phyloP scores from a whole-genome alignment of 2,329 filamentous ascomycete species.

The Cercospora nicotianae region DNA sequence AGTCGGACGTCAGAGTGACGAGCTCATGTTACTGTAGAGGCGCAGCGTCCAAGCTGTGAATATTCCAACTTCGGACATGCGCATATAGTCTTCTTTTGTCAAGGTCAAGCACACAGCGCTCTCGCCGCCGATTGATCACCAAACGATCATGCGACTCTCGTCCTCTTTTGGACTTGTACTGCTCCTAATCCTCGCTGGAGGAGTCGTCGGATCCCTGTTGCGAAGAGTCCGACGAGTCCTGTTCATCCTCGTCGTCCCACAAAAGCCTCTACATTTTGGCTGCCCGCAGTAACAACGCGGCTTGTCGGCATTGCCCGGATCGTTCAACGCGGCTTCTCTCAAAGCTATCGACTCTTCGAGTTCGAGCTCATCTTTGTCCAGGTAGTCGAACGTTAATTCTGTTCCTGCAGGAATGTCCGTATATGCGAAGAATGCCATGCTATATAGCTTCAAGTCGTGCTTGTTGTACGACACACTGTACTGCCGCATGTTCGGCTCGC shows the following conservation, averaged over 20 bases:
- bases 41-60: not conserved
- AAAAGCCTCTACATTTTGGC: slow-evolving; percentile 67
- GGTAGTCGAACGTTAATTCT: slow-evolving; percentile 78
- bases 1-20: slow-evolving; percentile 60
- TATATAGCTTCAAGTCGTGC: slow-evolving; percentile 71
- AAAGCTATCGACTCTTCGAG: slow-evolving; percentile 32
- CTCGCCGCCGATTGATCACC: no score
- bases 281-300: slow-evolving; percentile 59
- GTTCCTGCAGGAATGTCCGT: slow-evolving; percentile 63
- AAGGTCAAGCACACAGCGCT: not conserved
- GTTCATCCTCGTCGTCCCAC: slow-evolving; percentile 48
- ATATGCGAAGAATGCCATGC: slow-evolving; percentile 73
- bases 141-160: no score
- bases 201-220: no score
- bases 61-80: not conserved
- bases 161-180: no score
- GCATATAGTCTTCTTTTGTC: not conserved
- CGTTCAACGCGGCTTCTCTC: slow-evolving; percentile 46
- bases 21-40: slow-evolving; percentile 59
- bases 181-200: no score
- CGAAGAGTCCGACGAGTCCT: no score
- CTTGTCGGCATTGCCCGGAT: slow-evolving; percentile 51
- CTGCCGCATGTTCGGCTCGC: slow-evolving; percentile 74
- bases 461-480: slow-evolving; percentile 78
- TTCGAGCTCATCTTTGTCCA: slow-evolving; percentile 55